These are phyloP conservation scores for Podosphaera aphanis DNA, from an alignment of 2,329 filamentous ascomycete species.

Conservation along the genomic window DNA sequence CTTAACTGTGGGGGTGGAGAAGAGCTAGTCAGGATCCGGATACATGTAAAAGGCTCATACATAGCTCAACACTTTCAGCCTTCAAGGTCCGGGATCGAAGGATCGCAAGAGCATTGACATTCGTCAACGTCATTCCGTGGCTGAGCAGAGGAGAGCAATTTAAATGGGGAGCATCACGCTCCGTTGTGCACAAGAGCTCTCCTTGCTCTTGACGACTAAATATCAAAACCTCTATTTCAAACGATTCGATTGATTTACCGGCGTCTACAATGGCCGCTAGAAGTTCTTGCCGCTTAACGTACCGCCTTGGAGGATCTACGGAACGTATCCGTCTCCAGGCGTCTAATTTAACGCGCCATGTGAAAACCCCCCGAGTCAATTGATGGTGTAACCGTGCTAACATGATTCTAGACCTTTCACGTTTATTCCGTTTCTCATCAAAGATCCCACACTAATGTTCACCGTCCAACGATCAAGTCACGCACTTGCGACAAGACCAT, in stretches of 20 bases:
- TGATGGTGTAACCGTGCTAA: not conserved
- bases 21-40: not conserved
- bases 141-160: not conserved
- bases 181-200: not conserved
- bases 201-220: not conserved
- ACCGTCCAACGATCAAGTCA: conserved; percentile 16
- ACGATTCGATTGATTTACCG: not conserved
- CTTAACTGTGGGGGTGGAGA: not conserved
- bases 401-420: not conserved
- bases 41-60: not conserved
- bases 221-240: not conserved
- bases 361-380: not conserved
- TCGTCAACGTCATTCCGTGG: not conserved
- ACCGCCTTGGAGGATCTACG: no score
- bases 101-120: not conserved
- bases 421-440: not conserved
- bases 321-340: no score
- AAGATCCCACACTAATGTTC: not conserved
- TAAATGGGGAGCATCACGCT: not conserved
- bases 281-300: no score
- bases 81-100: not conserved
- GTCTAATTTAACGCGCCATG: no score
- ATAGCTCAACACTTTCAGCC: not conserved
- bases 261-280: no score
- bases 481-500: conserved; percentile 22